Base-by-base conservation (phyloP, 1,284 basidiomycete genomes). In the Boletellus sp. region DNA sequence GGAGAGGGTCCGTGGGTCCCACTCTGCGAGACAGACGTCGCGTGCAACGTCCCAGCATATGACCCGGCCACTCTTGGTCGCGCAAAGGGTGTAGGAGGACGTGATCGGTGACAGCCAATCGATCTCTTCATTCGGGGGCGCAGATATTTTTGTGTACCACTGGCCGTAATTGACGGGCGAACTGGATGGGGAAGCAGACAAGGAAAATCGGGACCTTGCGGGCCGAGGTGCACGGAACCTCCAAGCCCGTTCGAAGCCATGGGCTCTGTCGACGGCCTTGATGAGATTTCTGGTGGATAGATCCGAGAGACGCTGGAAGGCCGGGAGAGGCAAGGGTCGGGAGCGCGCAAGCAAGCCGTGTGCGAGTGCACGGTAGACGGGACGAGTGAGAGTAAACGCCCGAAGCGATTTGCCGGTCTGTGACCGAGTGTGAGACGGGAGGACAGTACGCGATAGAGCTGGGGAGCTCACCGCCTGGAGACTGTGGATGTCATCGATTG, bases 61-160 rank as follows among this genome's bases (percentile, higher is more conserved):
- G n/a, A 87, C 81, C 54, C 80, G 80, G 2, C 84, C 84, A 44
- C 74, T 79, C 64, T 82, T 84, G 0, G 84, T 87, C 2, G 83
- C 80, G 54, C 83, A 86, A 14, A 87, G 73, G 3, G 77, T 82
- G 57, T 86, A 87, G 34, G 75, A 80, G 5, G 80, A 81, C 1
- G 84, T 86, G 54, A 87, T 85, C 16, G 84, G 83, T 2, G 82
- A 84, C 9, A 86, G 63, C 84, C 83, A 87, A 53, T 87, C 82
- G 11, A 87, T 77, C 46, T 84, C 80, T 55, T 86, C 82, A 23
- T 70, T 64, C 8, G 80, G 77, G 0, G 83, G 84, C 1, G 81
- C 74, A 23, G 72, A 74, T 49, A 85, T 78, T 44, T 81, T 69
- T 50, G 75, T 82, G 68, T 81, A 86, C 80, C 80, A 84, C 21